phyloP scores from a whole-genome alignment of 2,329 filamentous ascomycete genomes.

The Fusarium sp. region DNA sequence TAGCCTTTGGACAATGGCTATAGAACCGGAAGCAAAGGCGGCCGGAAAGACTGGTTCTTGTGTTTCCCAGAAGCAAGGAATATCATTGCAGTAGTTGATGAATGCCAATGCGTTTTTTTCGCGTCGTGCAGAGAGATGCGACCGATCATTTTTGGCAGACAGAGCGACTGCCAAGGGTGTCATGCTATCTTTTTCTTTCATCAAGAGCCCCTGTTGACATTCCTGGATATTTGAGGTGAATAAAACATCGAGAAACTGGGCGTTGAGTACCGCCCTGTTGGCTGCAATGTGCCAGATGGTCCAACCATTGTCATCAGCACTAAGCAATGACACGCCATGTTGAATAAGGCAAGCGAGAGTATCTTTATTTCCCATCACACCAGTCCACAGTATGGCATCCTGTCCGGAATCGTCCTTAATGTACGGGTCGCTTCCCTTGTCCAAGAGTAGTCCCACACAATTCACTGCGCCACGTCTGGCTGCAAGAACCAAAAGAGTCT shows the following conservation, averaged over 20 bases:
- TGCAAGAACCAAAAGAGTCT: neutral
- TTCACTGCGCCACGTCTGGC: neutral
- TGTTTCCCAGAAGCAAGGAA: neutral
- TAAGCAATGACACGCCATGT: neutral
- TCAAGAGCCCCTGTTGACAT: no score
- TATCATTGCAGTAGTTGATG: neutral
- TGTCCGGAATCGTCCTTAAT: fast-evolving
- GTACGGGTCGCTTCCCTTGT: neutral
- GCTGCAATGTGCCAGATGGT: neutral
- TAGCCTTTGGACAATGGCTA: neutral
- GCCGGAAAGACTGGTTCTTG: neutral
- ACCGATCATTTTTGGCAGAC: no score
- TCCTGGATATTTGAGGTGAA: no score
- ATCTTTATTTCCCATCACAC: no score
- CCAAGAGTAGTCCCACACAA: neutral
- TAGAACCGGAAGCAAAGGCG: neutral
- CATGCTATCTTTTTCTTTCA: no score
- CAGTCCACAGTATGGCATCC: no score
- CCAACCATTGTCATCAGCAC: fast-evolving
- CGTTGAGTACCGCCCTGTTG: fast-evolving
- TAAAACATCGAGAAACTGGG: no score
- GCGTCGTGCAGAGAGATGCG: no score
- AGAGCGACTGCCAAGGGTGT: no score
- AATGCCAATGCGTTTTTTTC: no score
- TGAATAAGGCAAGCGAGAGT: neutral